A percentile compares a stretch with the other conserved stretches of the same genome.
Conservation (phyloP, 345 rosid genomes). For the Clausena lansium region DNA sequence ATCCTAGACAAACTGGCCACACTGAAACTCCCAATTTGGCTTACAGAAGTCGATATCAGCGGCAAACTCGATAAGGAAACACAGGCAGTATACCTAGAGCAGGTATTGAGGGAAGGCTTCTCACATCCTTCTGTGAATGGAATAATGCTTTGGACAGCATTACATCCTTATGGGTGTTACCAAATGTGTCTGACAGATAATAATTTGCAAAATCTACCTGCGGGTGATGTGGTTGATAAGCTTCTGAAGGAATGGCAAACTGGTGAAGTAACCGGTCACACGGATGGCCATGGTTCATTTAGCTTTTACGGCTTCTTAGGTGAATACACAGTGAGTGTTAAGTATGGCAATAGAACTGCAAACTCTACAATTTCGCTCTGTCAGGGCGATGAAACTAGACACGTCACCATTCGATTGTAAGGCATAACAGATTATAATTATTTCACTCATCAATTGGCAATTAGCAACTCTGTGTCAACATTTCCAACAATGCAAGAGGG, state of each 20-base stretch:
- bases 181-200: conserved; percentile 75
- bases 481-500: too few species aligned
- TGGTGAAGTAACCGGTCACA: conserved; percentile 27
- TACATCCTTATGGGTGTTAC: conserved; percentile 75
- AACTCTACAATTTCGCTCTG: conserved; percentile 50
- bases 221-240: conserved; percentile 68
- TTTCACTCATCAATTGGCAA: too few species aligned
- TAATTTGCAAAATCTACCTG: conserved; percentile 58
- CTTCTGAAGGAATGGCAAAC: conserved; percentile 63
- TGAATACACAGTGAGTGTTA: conserved; percentile 44
- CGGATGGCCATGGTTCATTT: conserved; percentile 62
- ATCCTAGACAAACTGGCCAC: conserved; percentile 70
- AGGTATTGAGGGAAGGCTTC: conserved; percentile 82
- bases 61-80: conserved; percentile 33
- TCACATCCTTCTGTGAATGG: conserved; percentile 83
- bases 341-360: conserved; percentile 30
- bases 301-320: conserved; percentile 72
- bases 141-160: conserved; percentile 85
- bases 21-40: conserved; percentile 76
- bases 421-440: background rate
- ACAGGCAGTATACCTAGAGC: conserved; percentile 68
- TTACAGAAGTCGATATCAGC: conserved; percentile 80
- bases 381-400: conserved; percentile 53
- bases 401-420: conserved; percentile 48
- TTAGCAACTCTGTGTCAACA: too few species aligned